Conservation (phyloP, 1,284 basidiomycete species). For the Ceratobasidium sp. region DNA sequence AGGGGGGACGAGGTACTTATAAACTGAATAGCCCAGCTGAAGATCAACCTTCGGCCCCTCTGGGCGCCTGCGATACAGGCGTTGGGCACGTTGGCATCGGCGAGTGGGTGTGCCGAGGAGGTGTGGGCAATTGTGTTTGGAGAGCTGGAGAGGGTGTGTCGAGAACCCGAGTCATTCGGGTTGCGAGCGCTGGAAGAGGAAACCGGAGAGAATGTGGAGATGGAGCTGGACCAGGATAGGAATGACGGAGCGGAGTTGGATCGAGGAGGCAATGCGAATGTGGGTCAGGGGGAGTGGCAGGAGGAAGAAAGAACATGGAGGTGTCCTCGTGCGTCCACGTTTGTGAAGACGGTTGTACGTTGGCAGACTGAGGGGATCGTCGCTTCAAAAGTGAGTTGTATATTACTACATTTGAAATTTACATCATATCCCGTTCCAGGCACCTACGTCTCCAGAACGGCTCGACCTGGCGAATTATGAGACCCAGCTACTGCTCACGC, state of each 20-base stretch:
- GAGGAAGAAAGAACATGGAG: slow-evolving; percentile 79
- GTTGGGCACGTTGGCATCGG: slow-evolving; percentile 65
- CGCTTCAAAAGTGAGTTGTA: slow-evolving; percentile 34
- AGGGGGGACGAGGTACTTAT: not conserved
- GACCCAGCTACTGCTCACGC: slow-evolving; percentile 75
- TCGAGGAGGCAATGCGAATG: slow-evolving; percentile 33
- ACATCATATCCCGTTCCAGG: slow-evolving; percentile 56
- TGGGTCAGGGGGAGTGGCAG: slow-evolving; percentile 60
- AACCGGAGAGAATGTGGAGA: slow-evolving; percentile 52
- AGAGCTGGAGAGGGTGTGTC: slow-evolving; percentile 62
- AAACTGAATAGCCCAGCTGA: slow-evolving; percentile 77
- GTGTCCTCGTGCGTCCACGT: slow-evolving; percentile 54
- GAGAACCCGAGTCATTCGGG: not conserved
- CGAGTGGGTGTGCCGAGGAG: slow-evolving; percentile 67
- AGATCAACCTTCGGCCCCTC: slow-evolving; percentile 88
- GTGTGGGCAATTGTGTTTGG: slow-evolving; percentile 79
- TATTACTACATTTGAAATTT: not conserved
- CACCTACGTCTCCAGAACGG: slow-evolving; percentile 69
- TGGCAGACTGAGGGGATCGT: slow-evolving; percentile 4
- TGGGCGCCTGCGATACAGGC: slow-evolving; percentile 85
- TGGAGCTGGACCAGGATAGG: slow-evolving; percentile 47
- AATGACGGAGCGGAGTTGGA: slow-evolving; percentile 49
- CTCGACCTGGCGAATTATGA: slow-evolving; percentile 84
- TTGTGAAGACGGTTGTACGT: slow-evolving; percentile 2
- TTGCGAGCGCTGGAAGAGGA: slow-evolving; percentile 46